Percentiles rank a stretch among this genome's conserved stretches.
phyloP scores from a whole-genome alignment of 2,329 filamentous ascomycete species.

The Colletotrichum sp. region DNA sequence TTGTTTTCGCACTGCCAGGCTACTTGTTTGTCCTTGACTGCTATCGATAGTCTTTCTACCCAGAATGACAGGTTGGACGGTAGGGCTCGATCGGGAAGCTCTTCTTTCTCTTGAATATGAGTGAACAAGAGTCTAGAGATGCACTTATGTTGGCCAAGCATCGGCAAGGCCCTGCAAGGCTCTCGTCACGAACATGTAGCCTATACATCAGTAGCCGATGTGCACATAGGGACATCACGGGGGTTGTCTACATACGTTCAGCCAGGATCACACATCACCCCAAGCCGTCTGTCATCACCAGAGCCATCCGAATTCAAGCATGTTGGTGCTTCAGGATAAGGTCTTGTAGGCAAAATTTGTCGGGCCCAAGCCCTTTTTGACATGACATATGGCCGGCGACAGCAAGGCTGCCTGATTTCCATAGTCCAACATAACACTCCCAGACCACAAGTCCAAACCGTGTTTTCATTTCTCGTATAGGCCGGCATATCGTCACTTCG shows the following conservation, averaged over 20 bases:
- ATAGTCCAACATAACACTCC: too few species aligned
- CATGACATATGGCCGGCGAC: too few species aligned
- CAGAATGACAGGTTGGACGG: neutral
- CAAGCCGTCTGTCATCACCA: neutral
- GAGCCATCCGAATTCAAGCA: neutral
- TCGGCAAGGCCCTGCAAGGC: neutral
- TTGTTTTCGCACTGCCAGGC: neutral
- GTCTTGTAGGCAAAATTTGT: neutral
- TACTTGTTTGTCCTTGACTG: neutral
- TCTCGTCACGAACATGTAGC: neutral
- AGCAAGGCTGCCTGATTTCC: too few species aligned
- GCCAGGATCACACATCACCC: neutral
- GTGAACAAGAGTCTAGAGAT: neutral
- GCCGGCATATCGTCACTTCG: neutral
- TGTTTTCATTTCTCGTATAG: neutral
- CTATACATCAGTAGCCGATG: fast-evolving
- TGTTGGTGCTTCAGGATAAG: neutral
- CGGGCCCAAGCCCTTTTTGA: neutral
- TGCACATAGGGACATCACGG: neutral
- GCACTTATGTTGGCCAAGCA: neutral
- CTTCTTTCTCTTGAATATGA: neutral
- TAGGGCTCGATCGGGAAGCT: fast-evolving
- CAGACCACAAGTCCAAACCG: neutral
- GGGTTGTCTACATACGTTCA: neutral
- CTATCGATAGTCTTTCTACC: neutral